Evolutionary conservation across 2,329 filamentous ascomycete species (phyloP).

Genomic region (Periconia sp.): DNA sequence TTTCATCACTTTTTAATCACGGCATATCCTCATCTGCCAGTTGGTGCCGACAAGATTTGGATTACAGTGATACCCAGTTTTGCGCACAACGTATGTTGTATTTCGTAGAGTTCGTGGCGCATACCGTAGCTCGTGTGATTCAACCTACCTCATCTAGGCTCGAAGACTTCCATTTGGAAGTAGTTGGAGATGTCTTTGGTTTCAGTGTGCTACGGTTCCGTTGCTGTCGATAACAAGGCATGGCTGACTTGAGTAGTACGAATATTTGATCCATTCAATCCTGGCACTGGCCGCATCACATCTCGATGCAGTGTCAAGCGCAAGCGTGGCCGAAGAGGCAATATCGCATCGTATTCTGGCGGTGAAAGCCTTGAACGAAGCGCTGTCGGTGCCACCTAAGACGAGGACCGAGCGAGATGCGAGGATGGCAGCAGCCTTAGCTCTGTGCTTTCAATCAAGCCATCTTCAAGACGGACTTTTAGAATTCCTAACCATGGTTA

Average conservation of each 20-base stretch:
- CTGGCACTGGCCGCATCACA: constrained; percentile 72
- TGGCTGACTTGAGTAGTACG: constrained; percentile 54
- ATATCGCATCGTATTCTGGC: constrained; percentile 71
- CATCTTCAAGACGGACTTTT: constrained; percentile 45
- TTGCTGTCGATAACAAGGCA: background rate
- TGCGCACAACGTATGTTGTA: constrained; percentile 64
- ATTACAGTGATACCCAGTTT: constrained; percentile 70
- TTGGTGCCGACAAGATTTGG: constrained; percentile 71
- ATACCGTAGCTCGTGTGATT: background rate
- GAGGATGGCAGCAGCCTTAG: constrained; percentile 44
- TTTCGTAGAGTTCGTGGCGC: constrained; percentile 3
- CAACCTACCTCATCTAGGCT: background rate
- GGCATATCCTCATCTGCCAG: constrained; percentile 68
- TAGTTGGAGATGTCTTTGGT: too few relatives aligned
- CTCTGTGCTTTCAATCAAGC: constrained; percentile 46
- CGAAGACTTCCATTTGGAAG: too few relatives aligned
- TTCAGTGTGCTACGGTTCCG: background rate
- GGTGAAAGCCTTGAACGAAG: constrained; percentile 56
- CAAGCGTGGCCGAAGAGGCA: constrained; percentile 62
- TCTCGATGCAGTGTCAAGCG: constrained; percentile 57
- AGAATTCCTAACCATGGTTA: constrained; percentile 46
- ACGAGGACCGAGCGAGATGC: constrained; percentile 42
- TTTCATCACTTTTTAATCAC: constrained; percentile 70
- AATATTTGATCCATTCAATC: constrained; percentile 74
- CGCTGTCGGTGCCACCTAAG: constrained; percentile 42